Conservation (phyloP, 768 basidiomycete genomes). For the Hypsizygus marmoreus region DNA sequence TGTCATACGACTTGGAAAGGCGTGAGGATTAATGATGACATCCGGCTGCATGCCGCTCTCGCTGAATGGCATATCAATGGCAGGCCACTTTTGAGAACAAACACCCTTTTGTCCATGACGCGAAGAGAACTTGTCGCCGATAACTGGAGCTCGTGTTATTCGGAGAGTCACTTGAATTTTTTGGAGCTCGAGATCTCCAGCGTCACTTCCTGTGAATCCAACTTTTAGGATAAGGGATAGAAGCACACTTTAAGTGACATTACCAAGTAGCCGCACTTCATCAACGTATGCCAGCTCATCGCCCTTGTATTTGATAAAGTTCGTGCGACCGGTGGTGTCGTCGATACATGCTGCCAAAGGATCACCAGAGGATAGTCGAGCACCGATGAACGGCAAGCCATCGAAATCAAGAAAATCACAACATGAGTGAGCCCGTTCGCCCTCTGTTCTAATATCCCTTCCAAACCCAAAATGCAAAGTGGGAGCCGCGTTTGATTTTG, state of each 20-base stretch:
- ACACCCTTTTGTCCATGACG: slow-evolving; percentile 99
- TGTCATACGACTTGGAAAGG: slow-evolving; percentile 99
- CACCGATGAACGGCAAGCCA: slow-evolving; percentile 83
- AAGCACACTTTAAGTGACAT: slow-evolving; percentile 16
- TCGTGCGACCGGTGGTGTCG: slow-evolving; percentile 79
- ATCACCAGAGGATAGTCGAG: slow-evolving; percentile 69
- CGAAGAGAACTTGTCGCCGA: slow-evolving; percentile 99
- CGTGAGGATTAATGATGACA: slow-evolving; percentile 99
- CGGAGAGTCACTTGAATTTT: slow-evolving; percentile 93
- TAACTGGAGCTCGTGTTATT: slow-evolving; percentile 92
- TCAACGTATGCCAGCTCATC: slow-evolving; percentile 91
- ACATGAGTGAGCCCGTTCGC: slow-evolving; percentile 46
- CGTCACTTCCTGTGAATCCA: slow-evolving; percentile 72
- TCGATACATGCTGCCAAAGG: slow-evolving; percentile 87
- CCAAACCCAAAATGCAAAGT: slow-evolving; percentile 91
- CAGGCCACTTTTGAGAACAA: slow-evolving; percentile 99
- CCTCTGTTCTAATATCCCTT: slow-evolving; percentile 59
- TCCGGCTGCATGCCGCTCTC: slow-evolving; percentile 99
- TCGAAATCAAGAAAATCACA: slow-evolving; percentile 69
- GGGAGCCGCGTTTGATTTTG: slow-evolving; percentile 54
- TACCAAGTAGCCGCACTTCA: slow-evolving; percentile 88
- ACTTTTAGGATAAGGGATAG: neutral
- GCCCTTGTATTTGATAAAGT: slow-evolving; percentile 93
- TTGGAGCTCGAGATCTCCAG: slow-evolving; percentile 85
- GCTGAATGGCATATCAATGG: slow-evolving; percentile 97